Conservation (phyloP, 192 early-diverging fungal species). For the Coemansia sp. region DNA sequence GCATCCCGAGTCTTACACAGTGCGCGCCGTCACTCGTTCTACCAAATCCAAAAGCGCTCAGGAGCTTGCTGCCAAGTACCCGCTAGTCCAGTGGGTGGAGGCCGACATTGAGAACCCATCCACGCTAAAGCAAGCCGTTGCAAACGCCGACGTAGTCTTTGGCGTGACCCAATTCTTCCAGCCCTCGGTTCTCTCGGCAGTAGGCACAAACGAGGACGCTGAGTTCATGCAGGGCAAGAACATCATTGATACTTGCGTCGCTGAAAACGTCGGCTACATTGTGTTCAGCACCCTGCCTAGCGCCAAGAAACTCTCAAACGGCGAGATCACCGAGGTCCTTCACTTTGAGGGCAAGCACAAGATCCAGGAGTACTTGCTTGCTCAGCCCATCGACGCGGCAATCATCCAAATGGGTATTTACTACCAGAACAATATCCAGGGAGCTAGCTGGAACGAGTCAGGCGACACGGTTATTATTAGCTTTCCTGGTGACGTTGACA, state of each 20-base stretch:
- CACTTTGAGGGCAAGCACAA: constrained; percentile 27
- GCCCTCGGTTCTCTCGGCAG: background rate
- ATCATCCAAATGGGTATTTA: constrained; percentile 19
- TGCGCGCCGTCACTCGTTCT: constrained; percentile 21
- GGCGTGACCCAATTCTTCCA: constrained; percentile 25
- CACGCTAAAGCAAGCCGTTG: constrained; percentile 2
- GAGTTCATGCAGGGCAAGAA: constrained; percentile 16
- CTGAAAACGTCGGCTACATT: background rate
- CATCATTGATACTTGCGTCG: constrained; percentile 19
- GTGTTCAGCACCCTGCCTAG: constrained; percentile 30
- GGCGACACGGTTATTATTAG: constrained; percentile 7
- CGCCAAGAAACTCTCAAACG: constrained; percentile 7
- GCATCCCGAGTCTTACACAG: constrained; percentile 1
- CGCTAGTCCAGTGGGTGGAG: constrained; percentile 16
- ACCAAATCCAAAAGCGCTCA: background rate
- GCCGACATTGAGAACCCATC: constrained; percentile 6
- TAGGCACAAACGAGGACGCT: background rate
- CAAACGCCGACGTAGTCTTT: constrained; percentile 18
- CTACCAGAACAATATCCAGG: constrained; percentile 17
- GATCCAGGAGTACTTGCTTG: constrained; percentile 21
- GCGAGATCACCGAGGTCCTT: constrained; percentile 11
- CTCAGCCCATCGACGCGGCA: background rate
- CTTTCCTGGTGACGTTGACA: constrained; percentile 9
- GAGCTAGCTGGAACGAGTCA: constrained; percentile 17
- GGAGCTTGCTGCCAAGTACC: constrained; percentile 9